These are phyloP conservation scores for Leccinum subtestaceum DNA, from an alignment of 768 basidiomycete species.

Conservation along the genomic window DNA sequence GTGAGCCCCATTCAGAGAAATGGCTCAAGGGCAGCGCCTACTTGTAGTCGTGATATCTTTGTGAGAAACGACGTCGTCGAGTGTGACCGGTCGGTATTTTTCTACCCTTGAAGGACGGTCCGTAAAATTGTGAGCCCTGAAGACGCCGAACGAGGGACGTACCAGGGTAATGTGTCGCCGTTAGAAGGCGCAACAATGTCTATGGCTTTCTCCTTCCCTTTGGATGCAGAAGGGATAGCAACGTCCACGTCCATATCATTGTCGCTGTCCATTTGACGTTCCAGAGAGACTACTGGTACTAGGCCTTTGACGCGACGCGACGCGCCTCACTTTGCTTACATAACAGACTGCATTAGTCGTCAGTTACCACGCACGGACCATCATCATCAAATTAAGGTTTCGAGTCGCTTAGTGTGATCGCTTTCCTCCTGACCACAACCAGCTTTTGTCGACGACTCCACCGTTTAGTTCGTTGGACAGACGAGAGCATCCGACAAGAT, in stretches of 20 bases:
- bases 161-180: constrained; percentile 85
- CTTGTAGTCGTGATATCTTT: constrained; percentile 94
- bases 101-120: constrained; percentile 70
- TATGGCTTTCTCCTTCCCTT: constrained; percentile 70
- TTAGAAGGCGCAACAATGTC: constrained; percentile 42
- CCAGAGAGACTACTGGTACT: not conserved
- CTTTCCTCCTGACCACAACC: constrained; percentile 32
- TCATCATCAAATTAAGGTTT: constrained; percentile 37
- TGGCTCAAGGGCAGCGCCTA: constrained; percentile 29
- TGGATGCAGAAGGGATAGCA: constrained; percentile 33
- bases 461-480: constrained; percentile 87
- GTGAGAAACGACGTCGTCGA: constrained; percentile 96
- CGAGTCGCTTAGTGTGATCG: constrained; percentile 3
- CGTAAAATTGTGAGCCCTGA: not conserved
- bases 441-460: constrained; percentile 94
- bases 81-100: constrained; percentile 89
- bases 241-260: constrained; percentile 48
- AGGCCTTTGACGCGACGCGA: constrained; percentile 21
- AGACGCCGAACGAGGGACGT: constrained; percentile 21
- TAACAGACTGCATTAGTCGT: constrained; percentile 14
- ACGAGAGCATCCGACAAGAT: constrained; percentile 74
- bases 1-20: not conserved
- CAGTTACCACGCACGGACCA: constrained; percentile 42
- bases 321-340: constrained; percentile 6
- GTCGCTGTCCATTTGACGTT: constrained; percentile 52